Base-by-base conservation (phyloP, 805 yeast genomes). In the Teunomyces kruisii region DNA sequence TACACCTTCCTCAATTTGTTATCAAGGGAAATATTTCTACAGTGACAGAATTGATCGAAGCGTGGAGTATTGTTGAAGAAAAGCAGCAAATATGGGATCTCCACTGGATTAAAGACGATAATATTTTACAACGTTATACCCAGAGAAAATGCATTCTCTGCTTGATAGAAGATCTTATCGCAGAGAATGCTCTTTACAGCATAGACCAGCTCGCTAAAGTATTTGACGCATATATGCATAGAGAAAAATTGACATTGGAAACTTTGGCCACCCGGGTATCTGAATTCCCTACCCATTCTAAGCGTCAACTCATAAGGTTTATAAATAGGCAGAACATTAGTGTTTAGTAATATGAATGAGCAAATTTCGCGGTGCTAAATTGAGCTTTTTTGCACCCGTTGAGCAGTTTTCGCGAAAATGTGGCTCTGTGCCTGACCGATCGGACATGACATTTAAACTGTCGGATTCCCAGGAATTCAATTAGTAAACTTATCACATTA, bases 211-310 rank as follows among this genome's bases (percentile, higher is more conserved):
- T 39, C 13, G 43, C 37, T 2, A 16, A 16, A 32, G 12, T 32
- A 2, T 24, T 40, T 14, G 43, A 40, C 31, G 43, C 24, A 2
- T 40, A 30, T 14, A 40, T 40, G 24, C 16, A 9, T 8, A 19
- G 37, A 8, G 26, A 40, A 13, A 31, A 24, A 32, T n/a, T 40
- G 12, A 40, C 36, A 1, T 40, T 40, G 24, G 37, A 40, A 30
- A 24, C n/a, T 22, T 24, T 40, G 14, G 37, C 37, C 5, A 30
- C 10, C 6, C 31, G 35, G 6, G 27, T 40, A 10, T n/a, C 30
- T 6, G 35, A 30, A 12, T 39, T 16, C 8, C 42, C 42, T 9
- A 39, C 35, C 14, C 42, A 39, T 17, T 39, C 42, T 8, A 39
- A 39, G 6, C 32, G 32, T 12, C 32, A 39, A 17, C 24, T 39